phyloP scores from a whole-genome alignment of 176 grass and related monocot species.

The Zoysia japonica region DNA sequence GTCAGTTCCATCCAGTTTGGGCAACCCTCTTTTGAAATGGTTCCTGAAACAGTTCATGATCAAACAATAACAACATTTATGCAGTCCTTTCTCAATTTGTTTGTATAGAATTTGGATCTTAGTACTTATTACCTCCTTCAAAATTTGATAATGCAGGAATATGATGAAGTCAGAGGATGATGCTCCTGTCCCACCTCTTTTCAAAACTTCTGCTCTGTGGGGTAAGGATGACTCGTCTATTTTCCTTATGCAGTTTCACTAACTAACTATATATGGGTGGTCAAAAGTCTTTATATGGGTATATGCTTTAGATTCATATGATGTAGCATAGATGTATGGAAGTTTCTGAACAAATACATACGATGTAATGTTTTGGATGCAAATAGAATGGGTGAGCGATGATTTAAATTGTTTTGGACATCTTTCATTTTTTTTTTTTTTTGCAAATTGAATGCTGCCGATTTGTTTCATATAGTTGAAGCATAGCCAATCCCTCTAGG shows the following conservation, averaged over 20 bases:
- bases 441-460: background rate
- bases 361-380: background rate
- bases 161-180: conserved; percentile 94
- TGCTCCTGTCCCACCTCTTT: conserved; percentile 86
- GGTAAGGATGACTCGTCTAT: conserved; percentile 50
- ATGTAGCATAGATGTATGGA: background rate
- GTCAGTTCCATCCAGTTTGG: background rate
- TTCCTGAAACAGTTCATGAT: background rate
- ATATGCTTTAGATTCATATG: conserved; percentile 4
- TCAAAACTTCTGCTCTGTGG: conserved; percentile 86
- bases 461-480: background rate
- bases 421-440: background rate
- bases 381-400: background rate
- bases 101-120: background rate
- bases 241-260: background rate
- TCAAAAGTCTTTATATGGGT: background rate
- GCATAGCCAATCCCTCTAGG: background rate
- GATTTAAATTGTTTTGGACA: background rate
- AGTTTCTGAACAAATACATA: conserved; percentile 3
- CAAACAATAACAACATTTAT: background rate
- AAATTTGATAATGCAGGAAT: conserved; percentile 55
- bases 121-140: conserved; percentile 21
- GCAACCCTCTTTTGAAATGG: background rate
- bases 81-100: background rate
- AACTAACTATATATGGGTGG: background rate